Percentiles rank a stretch among this genome's conserved stretches.
These are phyloP conservation scores for Skeletonema marinoi DNA, from an alignment of 108 stramenopile species.

Conservation along the genomic window DNA sequence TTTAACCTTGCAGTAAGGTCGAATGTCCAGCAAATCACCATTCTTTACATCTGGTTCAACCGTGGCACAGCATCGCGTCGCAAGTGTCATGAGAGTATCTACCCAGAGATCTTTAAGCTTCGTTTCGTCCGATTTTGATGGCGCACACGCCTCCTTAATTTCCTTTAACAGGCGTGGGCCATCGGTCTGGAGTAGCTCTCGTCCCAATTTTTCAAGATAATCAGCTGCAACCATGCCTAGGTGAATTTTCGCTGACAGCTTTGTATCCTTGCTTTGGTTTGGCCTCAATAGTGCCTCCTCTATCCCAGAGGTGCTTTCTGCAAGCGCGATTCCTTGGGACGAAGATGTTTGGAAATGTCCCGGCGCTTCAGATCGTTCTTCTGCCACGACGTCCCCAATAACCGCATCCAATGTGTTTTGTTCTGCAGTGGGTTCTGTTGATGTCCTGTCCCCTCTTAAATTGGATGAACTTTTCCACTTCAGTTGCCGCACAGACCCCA, in stretches of 20 bases:
- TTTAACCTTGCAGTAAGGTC: conserved; percentile 68
- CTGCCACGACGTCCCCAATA: neutral
- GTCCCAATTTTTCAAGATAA: conserved; percentile 75
- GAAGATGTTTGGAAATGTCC: neutral
- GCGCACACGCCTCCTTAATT: conserved; percentile 30
- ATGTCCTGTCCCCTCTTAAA: neutral
- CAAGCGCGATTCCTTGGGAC: neutral
- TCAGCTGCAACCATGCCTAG: conserved; percentile 64
- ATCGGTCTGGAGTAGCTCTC: conserved; percentile 64
- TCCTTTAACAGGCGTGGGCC: conserved; percentile 71
- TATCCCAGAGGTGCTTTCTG: conserved; percentile 28
- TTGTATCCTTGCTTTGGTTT: conserved; percentile 35
- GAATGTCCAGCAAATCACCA: conserved; percentile 80
- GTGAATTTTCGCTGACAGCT: conserved; percentile 42
- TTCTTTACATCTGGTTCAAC: conserved; percentile 90
- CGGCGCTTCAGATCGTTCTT: neutral
- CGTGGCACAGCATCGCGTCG: conserved; percentile 81
- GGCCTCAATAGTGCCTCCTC: conserved; percentile 27
- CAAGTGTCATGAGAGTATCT: conserved; percentile 73
- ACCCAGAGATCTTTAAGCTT: conserved; percentile 61
- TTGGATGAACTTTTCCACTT: conserved; percentile 19
- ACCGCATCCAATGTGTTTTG: neutral
- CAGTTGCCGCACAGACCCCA: conserved; percentile 31
- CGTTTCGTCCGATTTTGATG: conserved; percentile 22
- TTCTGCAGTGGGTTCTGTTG: neutral